Conservation (phyloP, 768 basidiomycete genomes). For the Roridomyces roridus region DNA sequence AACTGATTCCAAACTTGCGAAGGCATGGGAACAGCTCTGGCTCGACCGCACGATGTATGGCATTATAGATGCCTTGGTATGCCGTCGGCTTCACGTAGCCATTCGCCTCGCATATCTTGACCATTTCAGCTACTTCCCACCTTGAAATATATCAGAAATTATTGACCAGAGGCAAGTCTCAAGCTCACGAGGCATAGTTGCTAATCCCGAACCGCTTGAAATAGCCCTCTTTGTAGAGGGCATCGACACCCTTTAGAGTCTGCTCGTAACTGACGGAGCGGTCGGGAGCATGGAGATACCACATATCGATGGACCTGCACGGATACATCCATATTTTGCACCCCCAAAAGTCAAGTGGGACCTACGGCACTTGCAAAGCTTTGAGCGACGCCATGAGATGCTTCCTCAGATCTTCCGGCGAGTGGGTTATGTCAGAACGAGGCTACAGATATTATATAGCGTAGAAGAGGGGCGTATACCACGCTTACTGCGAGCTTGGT, state of each 20-base stretch:
- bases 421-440: slow-evolving; percentile 32
- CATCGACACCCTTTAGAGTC: slow-evolving; percentile 58
- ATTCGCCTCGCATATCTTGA: slow-evolving; percentile 59
- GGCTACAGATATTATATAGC: not conserved
- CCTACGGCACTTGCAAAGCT: slow-evolving; percentile 50
- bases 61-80: slow-evolving; percentile 57
- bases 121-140: slow-evolving; percentile 69
- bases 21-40: slow-evolving; percentile 60
- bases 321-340: slow-evolving; percentile 21
- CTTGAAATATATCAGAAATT: slow-evolving; percentile 27
- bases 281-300: slow-evolving; percentile 70
- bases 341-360: slow-evolving; percentile 19
- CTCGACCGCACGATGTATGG: slow-evolving; percentile 46
- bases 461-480: slow-evolving; percentile 22
- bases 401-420: slow-evolving; percentile 50
- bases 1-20: slow-evolving; percentile 60
- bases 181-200: slow-evolving; percentile 58
- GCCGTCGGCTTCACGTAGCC: slow-evolving; percentile 61
- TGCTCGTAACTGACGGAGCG: slow-evolving; percentile 61
- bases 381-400: slow-evolving; percentile 54
- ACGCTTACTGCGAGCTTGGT: slow-evolving; percentile 61
- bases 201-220: slow-evolving; percentile 71
- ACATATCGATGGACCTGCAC: slow-evolving; percentile 52
- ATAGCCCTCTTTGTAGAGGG: slow-evolving; percentile 60
- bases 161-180: too few species aligned